Conservation (phyloP, 768 basidiomycete genomes). For the Lepiota brunneoincarnata region DNA sequence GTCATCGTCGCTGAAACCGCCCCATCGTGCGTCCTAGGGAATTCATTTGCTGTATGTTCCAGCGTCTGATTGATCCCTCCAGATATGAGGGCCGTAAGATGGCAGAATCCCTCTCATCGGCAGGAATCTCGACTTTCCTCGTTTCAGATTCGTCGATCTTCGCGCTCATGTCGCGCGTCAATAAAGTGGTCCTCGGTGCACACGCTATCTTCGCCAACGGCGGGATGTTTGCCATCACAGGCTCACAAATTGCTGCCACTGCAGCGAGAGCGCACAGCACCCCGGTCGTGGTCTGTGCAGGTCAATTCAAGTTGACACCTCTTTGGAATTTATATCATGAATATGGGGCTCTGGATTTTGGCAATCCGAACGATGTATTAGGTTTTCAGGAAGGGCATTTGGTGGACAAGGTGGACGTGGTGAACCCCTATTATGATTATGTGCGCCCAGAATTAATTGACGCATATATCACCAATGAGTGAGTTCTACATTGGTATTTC, state of each 20-base stretch:
- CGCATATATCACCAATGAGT: constrained; percentile 97
- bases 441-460: constrained; percentile 90
- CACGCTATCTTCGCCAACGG: constrained; percentile 97
- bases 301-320: constrained; percentile 95
- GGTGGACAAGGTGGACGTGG: constrained; percentile 85
- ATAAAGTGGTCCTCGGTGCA: constrained; percentile 93
- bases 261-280: constrained; percentile 89
- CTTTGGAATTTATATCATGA: constrained; percentile 87
- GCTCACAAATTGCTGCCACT: constrained; percentile 79
- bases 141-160: constrained; percentile 96
- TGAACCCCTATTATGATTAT: constrained; percentile 97
- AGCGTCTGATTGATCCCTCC: constrained; percentile 7
- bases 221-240: constrained; percentile 88
- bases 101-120: constrained; percentile 75
- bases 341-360: constrained; percentile 81
- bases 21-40: constrained; percentile 69
- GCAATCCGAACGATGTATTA: constrained; percentile 57
- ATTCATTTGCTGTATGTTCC: constrained; percentile 28
- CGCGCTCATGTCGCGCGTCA: constrained; percentile 94
- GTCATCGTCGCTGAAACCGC: constrained; percentile 96
- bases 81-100: constrained; percentile 86
- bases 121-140: constrained; percentile 91
- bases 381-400: constrained; percentile 78
- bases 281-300: constrained; percentile 90
- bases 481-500: constrained; percentile 33